Percentiles rank a stretch among this genome's conserved stretches.
phyloP scores from a whole-genome alignment of 345 rosid genomes.

The Ailanthus altissimus region DNA sequence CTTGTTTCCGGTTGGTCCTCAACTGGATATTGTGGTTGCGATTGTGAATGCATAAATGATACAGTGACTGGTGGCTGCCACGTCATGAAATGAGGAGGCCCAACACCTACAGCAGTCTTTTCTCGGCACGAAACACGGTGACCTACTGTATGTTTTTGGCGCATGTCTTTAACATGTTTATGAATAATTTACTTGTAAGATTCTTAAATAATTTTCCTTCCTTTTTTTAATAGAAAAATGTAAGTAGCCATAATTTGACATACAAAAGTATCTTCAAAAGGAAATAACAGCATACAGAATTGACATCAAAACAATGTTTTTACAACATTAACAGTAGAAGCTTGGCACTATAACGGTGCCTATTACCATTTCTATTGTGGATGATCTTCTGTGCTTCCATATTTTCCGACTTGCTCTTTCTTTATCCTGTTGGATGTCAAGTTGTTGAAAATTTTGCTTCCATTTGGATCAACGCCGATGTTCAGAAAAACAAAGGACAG shows the following conservation, averaged over 20 bases:
- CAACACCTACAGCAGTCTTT: background rate
- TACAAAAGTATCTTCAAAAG: background rate
- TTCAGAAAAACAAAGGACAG: background rate
- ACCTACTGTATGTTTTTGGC: background rate
- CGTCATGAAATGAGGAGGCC: background rate
- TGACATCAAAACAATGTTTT: background rate
- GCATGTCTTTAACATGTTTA: background rate
- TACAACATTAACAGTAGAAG: background rate
- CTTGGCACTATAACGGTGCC: background rate
- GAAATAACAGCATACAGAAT: background rate
- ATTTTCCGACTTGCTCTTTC: background rate
- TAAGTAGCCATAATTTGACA: background rate
- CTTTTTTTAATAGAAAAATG: background rate
- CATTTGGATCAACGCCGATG: background rate
- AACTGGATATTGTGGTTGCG: background rate
- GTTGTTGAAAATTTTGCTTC: background rate
- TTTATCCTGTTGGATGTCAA: background rate
- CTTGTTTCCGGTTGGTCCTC: no score
- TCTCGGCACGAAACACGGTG: background rate
- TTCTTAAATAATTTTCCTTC: background rate
- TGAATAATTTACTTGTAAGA: background rate
- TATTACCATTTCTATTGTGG: background rate
- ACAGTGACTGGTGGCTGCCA: background rate
- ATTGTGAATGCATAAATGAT: background rate
- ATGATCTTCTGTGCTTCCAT: slow-evolving; percentile 1